These are phyloP conservation scores for Diacronema lutheri DNA, from an alignment of 78 protist genomes.

Conservation along the genomic window DNA sequence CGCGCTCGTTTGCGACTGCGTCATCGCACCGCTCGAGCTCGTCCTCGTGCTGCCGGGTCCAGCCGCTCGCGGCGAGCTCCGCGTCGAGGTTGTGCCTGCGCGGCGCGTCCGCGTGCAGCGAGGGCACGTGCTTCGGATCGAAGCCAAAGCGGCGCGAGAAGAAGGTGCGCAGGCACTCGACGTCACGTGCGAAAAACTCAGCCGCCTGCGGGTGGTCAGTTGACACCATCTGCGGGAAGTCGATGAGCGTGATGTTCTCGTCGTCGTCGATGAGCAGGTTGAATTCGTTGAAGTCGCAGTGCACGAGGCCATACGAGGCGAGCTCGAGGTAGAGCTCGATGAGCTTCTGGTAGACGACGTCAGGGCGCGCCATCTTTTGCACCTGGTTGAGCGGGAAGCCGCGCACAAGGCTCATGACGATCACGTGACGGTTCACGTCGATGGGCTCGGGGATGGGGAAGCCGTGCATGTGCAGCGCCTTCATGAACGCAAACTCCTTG, in stretches of 20 bases:
- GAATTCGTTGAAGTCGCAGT: slow-evolving; percentile 98
- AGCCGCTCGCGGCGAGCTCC: slow-evolving; percentile 35
- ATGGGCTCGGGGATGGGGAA: slow-evolving; percentile 95
- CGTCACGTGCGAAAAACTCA: slow-evolving; percentile 87
- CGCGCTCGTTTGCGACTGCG: no score
- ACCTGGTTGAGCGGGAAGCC: slow-evolving; percentile 63
- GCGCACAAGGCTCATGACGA: slow-evolving; percentile 84
- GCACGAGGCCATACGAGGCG: slow-evolving; percentile 87
- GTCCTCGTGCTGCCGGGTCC: background rate
- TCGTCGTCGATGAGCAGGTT: slow-evolving; percentile 86
- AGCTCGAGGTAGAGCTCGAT: slow-evolving; percentile 66
- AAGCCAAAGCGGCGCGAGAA: slow-evolving; percentile 65
- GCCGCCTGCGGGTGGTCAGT: slow-evolving; percentile 88
- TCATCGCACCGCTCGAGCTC: background rate
- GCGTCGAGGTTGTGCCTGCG: background rate
- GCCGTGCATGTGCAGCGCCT: slow-evolving; percentile 78
- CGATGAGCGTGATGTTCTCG: slow-evolving; percentile 81
- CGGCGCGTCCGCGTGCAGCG: background rate
- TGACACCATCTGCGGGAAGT: slow-evolving; percentile 98
- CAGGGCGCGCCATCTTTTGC: slow-evolving; percentile 60
- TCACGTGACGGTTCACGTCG: slow-evolving; percentile 88
- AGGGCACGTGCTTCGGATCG: slow-evolving; percentile 8
- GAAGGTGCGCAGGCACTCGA: slow-evolving; percentile 72
- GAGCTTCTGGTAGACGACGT: slow-evolving; percentile 50
- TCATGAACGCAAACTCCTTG: slow-evolving; percentile 96